Base-by-base conservation (phyloP, 805 yeast species). In the Helenozyma rhizophorensis region DNA sequence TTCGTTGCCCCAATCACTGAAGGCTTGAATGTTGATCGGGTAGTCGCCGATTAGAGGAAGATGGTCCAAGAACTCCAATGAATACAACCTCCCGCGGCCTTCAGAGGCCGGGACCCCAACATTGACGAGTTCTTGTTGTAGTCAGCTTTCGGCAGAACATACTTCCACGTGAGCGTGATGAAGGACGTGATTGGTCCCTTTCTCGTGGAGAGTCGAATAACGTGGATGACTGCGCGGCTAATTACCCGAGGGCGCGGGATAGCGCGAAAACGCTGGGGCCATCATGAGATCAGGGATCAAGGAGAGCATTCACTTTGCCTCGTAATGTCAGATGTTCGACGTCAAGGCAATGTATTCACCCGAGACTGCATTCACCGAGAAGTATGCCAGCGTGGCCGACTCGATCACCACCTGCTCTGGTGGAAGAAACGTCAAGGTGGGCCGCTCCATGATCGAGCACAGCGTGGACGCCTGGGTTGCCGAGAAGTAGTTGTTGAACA, bases 241-340 rank as follows among this genome's bases (percentile, higher is more conserved):
- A 72, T 16, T 63, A 66, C 37, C 66, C 25, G 72, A 65, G 47
- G 72, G 72, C 24, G 55, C 56, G 35, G 70, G 70, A 28, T 67
- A 72, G 72, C 72, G 72, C 47, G 72, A 67, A 53, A 67, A 67
- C 38, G 72, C 72, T 40, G 57, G 71, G 23, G 72, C 72, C 27
- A 56, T 67, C 43, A 67, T 67, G 72, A 60, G 72, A 52, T 56
- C 65, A 34, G 72, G 72, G 3, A 46, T 67, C 28, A 50, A 59
- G 39, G 72, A 67, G 47, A 65, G 54, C 35, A 65, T 67, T 45
- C 63, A 60, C 45, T 67, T 67, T 42, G 63, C 72, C 3, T 41
- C 47, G 17, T 43, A 43, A 47, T 46, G 42, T 40, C 23, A 45
- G 37, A 42, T 43, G 36, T 56, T 49, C 25, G 48, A 47, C 23